These are phyloP conservation scores for Colletotrichum sp. DNA, from an alignment of 2,329 filamentous ascomycete species.

Conservation along the genomic window DNA sequence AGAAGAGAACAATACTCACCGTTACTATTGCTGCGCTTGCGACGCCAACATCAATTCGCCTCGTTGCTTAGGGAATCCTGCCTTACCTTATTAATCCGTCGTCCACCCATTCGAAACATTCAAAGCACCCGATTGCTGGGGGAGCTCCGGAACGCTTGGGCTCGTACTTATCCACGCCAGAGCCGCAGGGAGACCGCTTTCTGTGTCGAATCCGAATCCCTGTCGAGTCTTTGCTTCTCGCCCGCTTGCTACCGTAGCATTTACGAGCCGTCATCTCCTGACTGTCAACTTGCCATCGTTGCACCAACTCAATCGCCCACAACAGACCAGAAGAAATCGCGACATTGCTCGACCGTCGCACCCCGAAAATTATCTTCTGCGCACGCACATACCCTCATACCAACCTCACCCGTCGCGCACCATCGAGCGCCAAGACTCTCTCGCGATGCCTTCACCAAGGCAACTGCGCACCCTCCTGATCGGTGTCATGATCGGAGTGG, in stretches of 20 bases:
- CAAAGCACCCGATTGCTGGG: conserved; percentile 13
- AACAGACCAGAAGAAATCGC: not conserved
- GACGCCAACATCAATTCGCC: not conserved
- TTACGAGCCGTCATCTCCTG: not conserved
- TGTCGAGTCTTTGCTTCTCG: not conserved
- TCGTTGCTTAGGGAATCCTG: not conserved
- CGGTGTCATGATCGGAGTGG: conserved; percentile 65
- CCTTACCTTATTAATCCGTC: not conserved
- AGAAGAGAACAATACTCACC: not conserved
- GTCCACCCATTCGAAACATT: not conserved
- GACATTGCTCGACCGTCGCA: not conserved
- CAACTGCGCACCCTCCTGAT: conserved; percentile 72
- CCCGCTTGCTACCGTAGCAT: conserved; percentile 1
- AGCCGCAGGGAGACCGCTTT: not conserved
- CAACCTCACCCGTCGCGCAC: not conserved
- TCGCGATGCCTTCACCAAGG: conserved; percentile 70
- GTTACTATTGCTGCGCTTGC: not conserved
- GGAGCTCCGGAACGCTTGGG: conserved; percentile 19
- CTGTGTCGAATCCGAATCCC: not conserved
- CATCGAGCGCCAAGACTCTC: not conserved
- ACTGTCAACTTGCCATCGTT: not conserved
- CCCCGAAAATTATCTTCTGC: not conserved
- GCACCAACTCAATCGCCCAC: not conserved
- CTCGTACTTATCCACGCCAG: not conserved
- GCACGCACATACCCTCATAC: not conserved